A percentile compares a stretch with the other conserved stretches of the same genome.
Conservation (phyloP, 139 green algal genomes). For the Chlorella sp. region DNA sequence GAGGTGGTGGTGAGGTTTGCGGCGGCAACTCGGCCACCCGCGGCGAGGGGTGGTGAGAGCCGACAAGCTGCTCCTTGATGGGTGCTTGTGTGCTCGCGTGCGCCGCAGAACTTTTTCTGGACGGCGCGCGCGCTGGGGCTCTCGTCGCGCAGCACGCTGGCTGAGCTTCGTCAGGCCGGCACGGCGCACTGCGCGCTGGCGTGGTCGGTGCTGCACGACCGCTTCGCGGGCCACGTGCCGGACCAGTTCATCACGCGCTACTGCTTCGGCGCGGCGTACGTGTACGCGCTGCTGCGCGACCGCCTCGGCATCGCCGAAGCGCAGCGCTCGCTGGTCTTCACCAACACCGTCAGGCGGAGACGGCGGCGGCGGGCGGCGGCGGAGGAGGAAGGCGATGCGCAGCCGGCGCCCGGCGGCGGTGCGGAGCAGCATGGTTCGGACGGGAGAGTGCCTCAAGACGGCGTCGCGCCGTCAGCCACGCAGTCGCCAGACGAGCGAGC, state of each 20-base stretch:
- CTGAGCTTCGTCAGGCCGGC: slow-evolving; percentile 21
- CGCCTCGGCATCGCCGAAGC: slow-evolving; percentile 22
- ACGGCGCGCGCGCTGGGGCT: slow-evolving; percentile 31
- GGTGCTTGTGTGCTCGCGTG: too few species aligned
- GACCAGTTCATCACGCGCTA: slow-evolving; percentile 30
- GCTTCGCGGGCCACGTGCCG: slow-evolving; percentile 9
- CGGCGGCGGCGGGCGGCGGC: too few species aligned
- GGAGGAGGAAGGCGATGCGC: too few species aligned
- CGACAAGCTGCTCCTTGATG: background rate
- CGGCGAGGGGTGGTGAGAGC: background rate
- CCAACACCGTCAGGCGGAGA: slow-evolving; percentile 19
- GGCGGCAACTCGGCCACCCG: background rate
- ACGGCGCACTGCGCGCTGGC: slow-evolving; percentile 23
- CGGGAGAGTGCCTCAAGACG: background rate
- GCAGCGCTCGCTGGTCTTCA: slow-evolving; percentile 17
- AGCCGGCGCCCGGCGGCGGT: too few species aligned
- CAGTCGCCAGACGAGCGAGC: background rate
- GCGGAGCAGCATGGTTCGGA: too few species aligned
- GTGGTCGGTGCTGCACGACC: slow-evolving; percentile 25
- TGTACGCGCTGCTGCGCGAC: slow-evolving; percentile 28
- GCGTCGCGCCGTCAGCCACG: background rate
- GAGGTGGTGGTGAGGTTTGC: background rate
- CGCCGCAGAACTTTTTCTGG: slow-evolving; percentile 40
- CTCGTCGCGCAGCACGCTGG: slow-evolving; percentile 11
- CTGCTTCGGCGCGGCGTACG: slow-evolving; percentile 40